Evolutionary conservation across 768 basidiomycete genomes (phyloP), one percentile per base, ranked within the genome.

Genomic region (Pulveroboletus sp.): DNA sequence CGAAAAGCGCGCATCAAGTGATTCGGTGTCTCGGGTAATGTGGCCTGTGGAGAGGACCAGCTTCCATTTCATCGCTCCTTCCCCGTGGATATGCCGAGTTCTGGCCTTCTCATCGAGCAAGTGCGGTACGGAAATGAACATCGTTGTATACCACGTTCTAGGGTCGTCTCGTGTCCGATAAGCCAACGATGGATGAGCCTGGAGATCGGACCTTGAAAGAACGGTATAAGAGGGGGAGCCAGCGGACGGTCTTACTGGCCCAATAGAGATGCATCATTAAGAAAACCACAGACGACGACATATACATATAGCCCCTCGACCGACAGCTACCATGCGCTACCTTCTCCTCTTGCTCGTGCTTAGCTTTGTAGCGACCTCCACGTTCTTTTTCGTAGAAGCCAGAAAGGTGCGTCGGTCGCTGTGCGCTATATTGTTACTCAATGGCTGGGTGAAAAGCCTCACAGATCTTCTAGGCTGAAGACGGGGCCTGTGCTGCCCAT

Each of bases 341-440:
- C 55, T 65, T 53, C 62, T 63, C 45, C 62, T 63, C 32, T 8
- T 65, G 37, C 51, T 65, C 43, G 62, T 63, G 41, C 62, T 63
- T 1, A 65, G 63, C 39, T 63, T 63, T 53, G 46, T 63, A 51
- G 63, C 62, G 4, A 45, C 43, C 40, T 63, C 62, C 50, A 65
- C 62, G 33, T 63, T 63, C 62, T 63, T 63, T 65, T 63, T 53
- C 17, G 63, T 62, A 55, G 62, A 63, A 50, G 62, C 54, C 47
- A 59, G 51, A 60, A 52, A 49, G 63, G 62, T 63, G 39, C 27
- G 63, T 51, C 37, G 35, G 45, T 50, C 53, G 46, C 17, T 11
- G 44, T 48, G 18, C 1, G 33, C 32, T 18, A 2, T 32, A 6
- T 35, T 15, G 18, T 44, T 8, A 40, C 54, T 63, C 39, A 63